phyloP scores from a whole-genome alignment of 805 yeast species.

The Yamadazyma olivae region DNA sequence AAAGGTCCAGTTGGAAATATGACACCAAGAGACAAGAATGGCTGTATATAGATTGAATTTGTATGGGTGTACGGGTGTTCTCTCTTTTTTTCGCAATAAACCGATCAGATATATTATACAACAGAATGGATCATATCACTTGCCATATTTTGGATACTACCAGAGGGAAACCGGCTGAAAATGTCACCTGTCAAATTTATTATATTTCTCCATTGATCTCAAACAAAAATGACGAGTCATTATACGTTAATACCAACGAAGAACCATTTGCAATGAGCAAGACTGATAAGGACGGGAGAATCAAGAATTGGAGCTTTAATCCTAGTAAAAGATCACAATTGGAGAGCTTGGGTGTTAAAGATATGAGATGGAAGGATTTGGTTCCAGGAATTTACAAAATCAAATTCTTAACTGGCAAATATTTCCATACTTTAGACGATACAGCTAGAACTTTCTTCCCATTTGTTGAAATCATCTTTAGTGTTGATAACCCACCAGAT shows the following conservation, averaged over 20 bases:
- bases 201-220: slow-evolving; percentile 25
- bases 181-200: slow-evolving; percentile 67
- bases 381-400: slow-evolving; percentile 70
- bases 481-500: slow-evolving; percentile 63
- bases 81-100: too few species aligned
- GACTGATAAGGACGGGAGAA: slow-evolving; percentile 82
- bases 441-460: slow-evolving; percentile 69
- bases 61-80: too few species aligned
- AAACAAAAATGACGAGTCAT: slow-evolving; percentile 21
- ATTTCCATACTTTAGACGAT: slow-evolving; percentile 46
- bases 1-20: slow-evolving; percentile 22
- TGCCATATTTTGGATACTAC: slow-evolving; percentile 90
- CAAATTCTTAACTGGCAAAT: slow-evolving; percentile 71
- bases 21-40: slow-evolving; percentile 16
- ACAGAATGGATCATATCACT: slow-evolving; percentile 58
- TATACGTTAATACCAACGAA: slow-evolving; percentile 22
- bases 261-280: slow-evolving; percentile 61
- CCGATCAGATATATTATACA: not conserved
- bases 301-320: slow-evolving; percentile 60
- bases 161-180: slow-evolving; percentile 74
- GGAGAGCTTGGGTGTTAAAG: slow-evolving; percentile 26
- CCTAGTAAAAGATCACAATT: slow-evolving; percentile 24
- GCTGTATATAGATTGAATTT: too few species aligned
- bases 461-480: slow-evolving; percentile 75
- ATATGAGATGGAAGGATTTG: slow-evolving; percentile 41